Conservation (phyloP, 1,284 basidiomycete species). For the Uromyces viciae-fabae region DNA sequence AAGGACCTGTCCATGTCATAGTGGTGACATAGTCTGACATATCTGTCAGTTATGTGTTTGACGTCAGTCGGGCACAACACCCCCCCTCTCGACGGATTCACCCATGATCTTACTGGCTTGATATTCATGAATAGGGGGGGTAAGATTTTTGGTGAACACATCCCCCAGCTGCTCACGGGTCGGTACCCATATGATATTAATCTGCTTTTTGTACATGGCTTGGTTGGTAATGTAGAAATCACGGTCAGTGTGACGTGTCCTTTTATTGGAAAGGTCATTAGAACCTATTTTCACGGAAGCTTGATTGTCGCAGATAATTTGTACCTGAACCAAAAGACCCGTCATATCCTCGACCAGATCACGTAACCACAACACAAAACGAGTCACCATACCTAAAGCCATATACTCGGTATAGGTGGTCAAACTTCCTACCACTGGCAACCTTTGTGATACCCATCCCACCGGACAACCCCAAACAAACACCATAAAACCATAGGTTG, state of each 20-base stretch:
- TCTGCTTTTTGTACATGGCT: not conserved
- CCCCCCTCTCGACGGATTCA: too few relatives aligned
- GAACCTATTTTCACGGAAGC: not conserved
- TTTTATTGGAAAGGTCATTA: conserved; percentile 10
- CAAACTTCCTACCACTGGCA: not conserved
- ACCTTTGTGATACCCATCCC: not conserved
- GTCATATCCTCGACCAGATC: not conserved
- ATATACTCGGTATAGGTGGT: not conserved
- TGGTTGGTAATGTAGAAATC: conserved; percentile 13
- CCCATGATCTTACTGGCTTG: too few relatives aligned
- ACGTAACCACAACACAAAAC: not conserved
- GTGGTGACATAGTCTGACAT: too few relatives aligned
- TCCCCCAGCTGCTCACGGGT: not conserved
- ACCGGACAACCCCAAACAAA: not conserved
- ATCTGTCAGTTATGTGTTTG: too few relatives aligned
- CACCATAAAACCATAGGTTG: not conserved
- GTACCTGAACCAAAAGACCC: not conserved
- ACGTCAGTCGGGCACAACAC: too few relatives aligned
- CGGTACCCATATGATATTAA: not conserved
- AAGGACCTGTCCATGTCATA: too few relatives aligned
- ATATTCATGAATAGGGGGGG: too few relatives aligned
- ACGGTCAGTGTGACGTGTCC: not conserved
- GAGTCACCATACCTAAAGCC: not conserved
- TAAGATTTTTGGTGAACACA: conserved; percentile 4
- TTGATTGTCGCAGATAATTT: conserved; percentile 3